Percentiles rank a stretch among this genome's conserved stretches.
These are phyloP conservation scores for Biscutella laevigata DNA, from an alignment of 441 rosid genomes.

Conservation along the genomic window DNA sequence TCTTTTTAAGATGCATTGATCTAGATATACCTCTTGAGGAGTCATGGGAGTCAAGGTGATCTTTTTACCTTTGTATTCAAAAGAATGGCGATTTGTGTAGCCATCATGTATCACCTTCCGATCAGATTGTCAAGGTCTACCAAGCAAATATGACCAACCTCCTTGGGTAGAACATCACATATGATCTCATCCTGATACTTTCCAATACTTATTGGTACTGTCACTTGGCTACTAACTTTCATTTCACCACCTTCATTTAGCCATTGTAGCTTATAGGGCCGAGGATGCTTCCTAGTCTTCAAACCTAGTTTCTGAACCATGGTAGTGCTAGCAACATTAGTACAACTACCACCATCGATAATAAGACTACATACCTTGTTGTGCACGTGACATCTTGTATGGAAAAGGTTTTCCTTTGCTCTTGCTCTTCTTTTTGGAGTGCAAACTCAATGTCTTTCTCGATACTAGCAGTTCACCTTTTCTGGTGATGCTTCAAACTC, in stretches of 20 bases:
- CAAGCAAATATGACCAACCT: neutral
- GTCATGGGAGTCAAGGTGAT: neutral
- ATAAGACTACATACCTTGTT: neutral
- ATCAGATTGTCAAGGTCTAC: neutral
- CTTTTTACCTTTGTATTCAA: neutral
- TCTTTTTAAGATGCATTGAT: neutral
- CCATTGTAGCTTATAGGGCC: neutral
- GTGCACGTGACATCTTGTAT: neutral
- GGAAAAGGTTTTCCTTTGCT: neutral
- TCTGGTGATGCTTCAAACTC: too few species aligned
- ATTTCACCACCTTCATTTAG: neutral
- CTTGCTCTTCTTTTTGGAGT: neutral
- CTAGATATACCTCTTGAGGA: neutral
- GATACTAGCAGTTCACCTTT: neutral
- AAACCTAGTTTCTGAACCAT: neutral
- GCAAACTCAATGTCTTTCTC: neutral
- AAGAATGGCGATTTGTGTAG: neutral
- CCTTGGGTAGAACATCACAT: neutral
- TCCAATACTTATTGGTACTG: neutral
- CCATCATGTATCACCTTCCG: neutral
- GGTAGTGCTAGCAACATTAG: neutral
- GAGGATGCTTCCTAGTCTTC: neutral
- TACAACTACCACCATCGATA: neutral
- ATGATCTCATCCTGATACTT: neutral
- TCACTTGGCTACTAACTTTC: neutral